phyloP scores from a whole-genome alignment of 805 yeast genomes.

The Yamadazyma kitorensis region DNA sequence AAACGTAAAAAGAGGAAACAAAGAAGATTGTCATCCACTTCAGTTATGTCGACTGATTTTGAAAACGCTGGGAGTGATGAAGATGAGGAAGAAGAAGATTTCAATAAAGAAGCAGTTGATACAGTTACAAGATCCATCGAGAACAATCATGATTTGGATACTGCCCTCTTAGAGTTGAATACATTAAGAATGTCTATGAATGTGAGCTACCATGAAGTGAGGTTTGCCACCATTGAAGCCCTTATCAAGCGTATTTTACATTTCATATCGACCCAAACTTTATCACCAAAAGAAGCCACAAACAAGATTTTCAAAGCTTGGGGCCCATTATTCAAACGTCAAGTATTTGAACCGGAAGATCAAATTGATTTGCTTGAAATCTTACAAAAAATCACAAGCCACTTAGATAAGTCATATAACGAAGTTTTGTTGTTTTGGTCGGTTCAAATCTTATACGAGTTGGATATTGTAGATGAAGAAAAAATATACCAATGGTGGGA shows the following conservation, averaged over 20 bases:
- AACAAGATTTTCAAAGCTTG: constrained; percentile 74
- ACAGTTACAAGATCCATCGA: constrained; percentile 90
- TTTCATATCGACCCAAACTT: constrained; percentile 72
- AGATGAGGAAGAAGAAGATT: constrained; percentile 66
- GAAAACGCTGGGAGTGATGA: constrained; percentile 28
- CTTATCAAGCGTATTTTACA: constrained; percentile 67
- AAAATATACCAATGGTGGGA: constrained; percentile 83
- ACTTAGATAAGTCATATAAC: constrained; percentile 38
- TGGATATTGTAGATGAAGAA: constrained; percentile 81
- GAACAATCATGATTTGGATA: constrained; percentile 88
- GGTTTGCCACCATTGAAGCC: constrained; percentile 76
- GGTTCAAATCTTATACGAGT: constrained; percentile 66
- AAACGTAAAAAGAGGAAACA: constrained; percentile 32
- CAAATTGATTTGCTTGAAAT: constrained; percentile 65
- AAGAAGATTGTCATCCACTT: constrained; percentile 36
- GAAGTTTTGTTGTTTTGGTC: constrained; percentile 52
- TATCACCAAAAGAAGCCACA: constrained; percentile 73
- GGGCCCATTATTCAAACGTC: constrained; percentile 79
- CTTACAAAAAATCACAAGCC: constrained; percentile 44
- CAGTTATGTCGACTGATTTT: constrained; percentile 46
- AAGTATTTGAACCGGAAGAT: constrained; percentile 78
- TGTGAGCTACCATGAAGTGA: constrained; percentile 89
- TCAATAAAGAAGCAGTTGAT: constrained; percentile 86
- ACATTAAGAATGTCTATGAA: constrained; percentile 97
- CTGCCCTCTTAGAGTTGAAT: constrained; percentile 87